Conservation (phyloP, 1,284 basidiomycete genomes). For the Waitea zeae region DNA sequence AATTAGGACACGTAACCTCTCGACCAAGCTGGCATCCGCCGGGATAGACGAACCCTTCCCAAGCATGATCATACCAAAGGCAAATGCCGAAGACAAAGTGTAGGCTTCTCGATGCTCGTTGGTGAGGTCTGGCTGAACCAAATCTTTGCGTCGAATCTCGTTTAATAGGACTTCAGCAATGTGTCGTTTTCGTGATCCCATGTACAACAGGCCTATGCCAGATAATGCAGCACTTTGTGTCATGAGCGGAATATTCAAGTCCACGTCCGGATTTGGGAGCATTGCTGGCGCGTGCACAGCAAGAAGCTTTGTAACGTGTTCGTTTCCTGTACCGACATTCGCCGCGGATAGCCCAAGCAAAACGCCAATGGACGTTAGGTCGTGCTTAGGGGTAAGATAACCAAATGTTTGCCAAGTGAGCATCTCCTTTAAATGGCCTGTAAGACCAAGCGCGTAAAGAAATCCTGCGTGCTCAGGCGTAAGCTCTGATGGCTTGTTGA, state of each 20-base stretch:
- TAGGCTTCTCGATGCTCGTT: conserved; percentile 86
- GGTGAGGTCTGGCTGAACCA: conserved; percentile 66
- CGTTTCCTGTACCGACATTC: conserved; percentile 77
- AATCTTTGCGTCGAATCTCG: conserved; percentile 67
- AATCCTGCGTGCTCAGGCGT: conserved; percentile 92
- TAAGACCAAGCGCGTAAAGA: conserved; percentile 82
- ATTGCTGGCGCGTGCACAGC: conserved; percentile 89
- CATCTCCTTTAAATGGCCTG: conserved; percentile 79
- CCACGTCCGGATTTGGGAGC: conserved; percentile 72
- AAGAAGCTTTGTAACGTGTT: conserved; percentile 78
- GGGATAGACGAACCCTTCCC: conserved; percentile 67
- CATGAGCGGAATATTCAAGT: conserved; percentile 79
- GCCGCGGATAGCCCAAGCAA: conserved; percentile 85
- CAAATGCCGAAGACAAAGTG: conserved; percentile 74
- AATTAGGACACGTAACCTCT: conserved; percentile 50
- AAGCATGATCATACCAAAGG: conserved; percentile 93
- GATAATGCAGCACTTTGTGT: conserved; percentile 84
- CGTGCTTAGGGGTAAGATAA: conserved; percentile 90
- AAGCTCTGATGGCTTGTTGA: conserved; percentile 76
- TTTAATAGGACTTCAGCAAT: conserved; percentile 86
- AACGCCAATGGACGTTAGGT: conserved; percentile 85
- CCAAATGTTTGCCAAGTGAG: conserved; percentile 80
- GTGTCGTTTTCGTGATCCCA: conserved; percentile 73
- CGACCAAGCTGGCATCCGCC: conserved; percentile 55
- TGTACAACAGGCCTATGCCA: conserved; percentile 81